Evolutionary conservation across 2,329 filamentous ascomycete species (phyloP), one percentile per base, ranked within the genome.

Genomic region (Fusarium cicatricum): DNA sequence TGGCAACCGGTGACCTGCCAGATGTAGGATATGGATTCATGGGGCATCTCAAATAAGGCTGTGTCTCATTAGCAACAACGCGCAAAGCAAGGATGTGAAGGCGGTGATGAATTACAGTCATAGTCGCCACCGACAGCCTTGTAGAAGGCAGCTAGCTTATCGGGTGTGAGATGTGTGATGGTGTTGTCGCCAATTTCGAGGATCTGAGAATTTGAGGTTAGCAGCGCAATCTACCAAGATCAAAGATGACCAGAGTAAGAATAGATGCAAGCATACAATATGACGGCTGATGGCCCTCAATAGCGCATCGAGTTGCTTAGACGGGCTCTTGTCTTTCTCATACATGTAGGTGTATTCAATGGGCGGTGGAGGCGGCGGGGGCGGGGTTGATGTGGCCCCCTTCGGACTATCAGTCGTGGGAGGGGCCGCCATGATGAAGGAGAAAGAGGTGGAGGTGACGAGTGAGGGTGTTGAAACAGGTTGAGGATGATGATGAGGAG

Each of bases 1-100:
- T 92, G 90, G 72, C 94, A 97, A 65, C 94, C 95, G 45, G 96
- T 85, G 8, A 90, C 90, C 70, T 92, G 90, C 82, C 96, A 98
- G 62, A 97, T 95, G 77, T 92, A 96, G 23, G 93, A 95, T 60
- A 99, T 87, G 37, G 89, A 88, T 32, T 86, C 79, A 56, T 88
- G 78, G 16, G 90, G 87, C 29, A 90, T 91, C 3, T 88, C 82
- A 73, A 98, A 98, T 48, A 98, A 84, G 19, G 82, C 84, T 86
- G 64, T 5, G 32, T 15, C n/a, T 28, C 8, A 31, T 66, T 39
- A 68, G 58, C 8, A 52, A 8, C n/a, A 4, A 17, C 2, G 14
- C 37, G 31, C 14, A 15, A 14, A 7, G 12, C 9, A 26, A 6
- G 17, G 47, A 65, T 60, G 51, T 12, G 12, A 14, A 5, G 5